Conservation (phyloP, 306 rosid species). For the Pterocarpus santalinus region DNA sequence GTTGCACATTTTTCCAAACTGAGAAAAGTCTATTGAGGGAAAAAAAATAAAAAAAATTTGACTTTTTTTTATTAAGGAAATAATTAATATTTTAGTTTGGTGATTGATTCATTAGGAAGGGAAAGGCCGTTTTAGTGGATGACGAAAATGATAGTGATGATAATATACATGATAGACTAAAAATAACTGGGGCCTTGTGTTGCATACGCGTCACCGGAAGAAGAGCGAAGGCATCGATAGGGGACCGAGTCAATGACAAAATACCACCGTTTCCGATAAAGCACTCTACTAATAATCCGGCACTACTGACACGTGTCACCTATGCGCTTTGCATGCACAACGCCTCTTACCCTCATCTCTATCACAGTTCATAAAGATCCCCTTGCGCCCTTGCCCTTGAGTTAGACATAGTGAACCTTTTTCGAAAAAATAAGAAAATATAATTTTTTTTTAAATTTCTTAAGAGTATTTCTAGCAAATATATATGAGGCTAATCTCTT, state of each 20-base stretch:
- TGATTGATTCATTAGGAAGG: slow-evolving; percentile 3
- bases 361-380: not conserved
- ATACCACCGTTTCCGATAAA: not conserved
- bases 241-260: slow-evolving; percentile 59
- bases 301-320: slow-evolving; percentile 38
- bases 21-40: not conserved
- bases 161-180: not conserved
- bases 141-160: slow-evolving; percentile 5
- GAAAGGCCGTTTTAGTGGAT: slow-evolving; percentile 16
- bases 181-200: slow-evolving; percentile 2
- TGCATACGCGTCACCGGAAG: slow-evolving; percentile 49
- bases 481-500: too few relatives aligned
- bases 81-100: not conserved
- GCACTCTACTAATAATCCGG: not conserved
- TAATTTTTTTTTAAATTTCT: too few relatives aligned
- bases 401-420: too few relatives aligned
- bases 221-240: slow-evolving; percentile 37
- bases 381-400: too few relatives aligned
- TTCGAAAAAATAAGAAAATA: too few relatives aligned
- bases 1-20: not conserved
- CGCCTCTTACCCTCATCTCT: not conserved
- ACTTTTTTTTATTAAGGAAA: not conserved
- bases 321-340: slow-evolving; percentile 51
- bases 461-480: too few relatives aligned
- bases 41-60: not conserved